Evolutionary conservation across 257 asterid species (phyloP).

Genomic region (Solanum chmielewskii): DNA sequence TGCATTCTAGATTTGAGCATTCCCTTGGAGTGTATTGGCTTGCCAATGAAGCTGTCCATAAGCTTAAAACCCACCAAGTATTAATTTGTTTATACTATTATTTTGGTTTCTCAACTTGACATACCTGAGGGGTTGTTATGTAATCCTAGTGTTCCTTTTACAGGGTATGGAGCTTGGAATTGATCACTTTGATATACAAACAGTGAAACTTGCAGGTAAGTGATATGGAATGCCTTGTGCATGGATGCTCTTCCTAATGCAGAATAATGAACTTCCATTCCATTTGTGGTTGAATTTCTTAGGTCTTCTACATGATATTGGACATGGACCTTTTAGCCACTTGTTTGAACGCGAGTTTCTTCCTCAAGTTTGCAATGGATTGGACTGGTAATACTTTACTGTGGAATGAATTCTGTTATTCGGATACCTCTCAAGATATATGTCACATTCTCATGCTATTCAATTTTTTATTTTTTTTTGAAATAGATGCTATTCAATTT

Average conservation of each 20-base stretch:
- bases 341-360: slow-evolving; percentile 86
- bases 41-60: slow-evolving; percentile 76
- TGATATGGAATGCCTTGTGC: neutral
- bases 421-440: neutral
- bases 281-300: slow-evolving; percentile 2
- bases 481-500: neutral
- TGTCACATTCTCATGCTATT: neutral
- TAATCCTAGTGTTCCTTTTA: slow-evolving; percentile 1
- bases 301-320: slow-evolving; percentile 94
- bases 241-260: slow-evolving; percentile 7
- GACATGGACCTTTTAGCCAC: slow-evolving; percentile 98
- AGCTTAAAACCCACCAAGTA: slow-evolving; percentile 59
- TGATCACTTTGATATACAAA: slow-evolving; percentile 59
- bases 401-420: neutral
- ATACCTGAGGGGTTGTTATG: neutral
- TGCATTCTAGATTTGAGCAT: slow-evolving; percentile 56
- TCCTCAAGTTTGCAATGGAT: slow-evolving; percentile 48
- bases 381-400: slow-evolving; percentile 49
- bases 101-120: neutral
- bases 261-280: slow-evolving; percentile 4
- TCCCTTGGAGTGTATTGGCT: slow-evolving; percentile 97
- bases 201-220: slow-evolving; percentile 91
- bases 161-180: slow-evolving; percentile 89
- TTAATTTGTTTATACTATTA: neutral
- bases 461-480: neutral